A percentile compares a stretch with the other conserved stretches of the same genome.
Conservation (phyloP, 1,139 yeast genomes). For the Hanseniaspora uvarum region DNA sequence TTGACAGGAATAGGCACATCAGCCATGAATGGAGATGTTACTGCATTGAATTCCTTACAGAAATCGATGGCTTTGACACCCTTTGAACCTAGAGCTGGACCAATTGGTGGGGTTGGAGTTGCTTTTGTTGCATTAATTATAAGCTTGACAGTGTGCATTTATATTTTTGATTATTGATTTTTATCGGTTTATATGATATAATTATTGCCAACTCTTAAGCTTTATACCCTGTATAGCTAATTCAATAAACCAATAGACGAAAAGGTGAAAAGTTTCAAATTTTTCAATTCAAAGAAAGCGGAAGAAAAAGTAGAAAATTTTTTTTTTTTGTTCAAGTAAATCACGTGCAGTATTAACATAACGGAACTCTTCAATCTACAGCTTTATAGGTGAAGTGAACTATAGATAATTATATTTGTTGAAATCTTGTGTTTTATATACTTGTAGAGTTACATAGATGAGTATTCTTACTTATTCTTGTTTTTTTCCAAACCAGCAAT, state of each 20-base stretch:
- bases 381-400: too few species aligned
- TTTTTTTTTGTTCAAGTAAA: not conserved
- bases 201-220: too few species aligned
- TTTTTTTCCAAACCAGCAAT: constrained; percentile 83
- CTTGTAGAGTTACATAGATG: not conserved
- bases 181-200: not conserved
- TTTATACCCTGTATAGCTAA: too few species aligned
- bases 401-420: too few species aligned
- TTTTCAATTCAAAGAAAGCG: not conserved
- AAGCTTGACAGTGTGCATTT: constrained; percentile 57
- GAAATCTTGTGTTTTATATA: not conserved
- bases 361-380: too few species aligned
- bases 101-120: constrained; percentile 98
- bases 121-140: constrained; percentile 99
- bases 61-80: constrained; percentile 98
- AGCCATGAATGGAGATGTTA: constrained; percentile 76
- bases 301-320: not conserved
- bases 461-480: constrained; percentile 39
- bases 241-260: not conserved
- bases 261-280: not conserved
- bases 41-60: constrained; percentile 95
- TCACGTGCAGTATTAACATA: not conserved
- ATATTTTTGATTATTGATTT: not conserved
- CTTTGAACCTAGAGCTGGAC: constrained; percentile 96
- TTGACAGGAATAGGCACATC: constrained; percentile 86